Conservation (phyloP, 257 asterid species). For the Datura wrightii region DNA sequence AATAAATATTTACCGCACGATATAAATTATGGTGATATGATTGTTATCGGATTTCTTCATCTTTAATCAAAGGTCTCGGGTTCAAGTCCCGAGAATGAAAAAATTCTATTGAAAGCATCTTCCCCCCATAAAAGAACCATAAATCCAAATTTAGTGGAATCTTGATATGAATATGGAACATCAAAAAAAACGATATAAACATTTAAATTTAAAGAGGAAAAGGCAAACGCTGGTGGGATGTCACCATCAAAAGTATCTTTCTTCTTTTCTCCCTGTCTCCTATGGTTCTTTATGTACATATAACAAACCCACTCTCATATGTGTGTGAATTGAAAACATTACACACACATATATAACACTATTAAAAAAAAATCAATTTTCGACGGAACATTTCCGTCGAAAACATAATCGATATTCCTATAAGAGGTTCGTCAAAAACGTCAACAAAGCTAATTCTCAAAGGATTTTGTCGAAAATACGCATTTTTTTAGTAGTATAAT, state of each 20-base stretch:
- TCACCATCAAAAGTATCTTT: conserved; percentile 35
- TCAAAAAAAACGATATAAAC: background rate
- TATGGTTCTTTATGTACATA: background rate
- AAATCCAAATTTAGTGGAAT: background rate
- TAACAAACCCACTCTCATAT: conserved; percentile 17
- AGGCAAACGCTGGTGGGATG: conserved; percentile 28
- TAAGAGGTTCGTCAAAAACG: too few relatives aligned
- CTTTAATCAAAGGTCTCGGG: background rate
- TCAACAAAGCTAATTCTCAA: background rate
- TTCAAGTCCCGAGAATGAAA: background rate
- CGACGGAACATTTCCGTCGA: background rate
- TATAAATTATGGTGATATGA: background rate
- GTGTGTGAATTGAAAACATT: background rate
- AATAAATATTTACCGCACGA: background rate
- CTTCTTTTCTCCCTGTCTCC: conserved; percentile 31
- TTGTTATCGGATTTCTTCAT: background rate
- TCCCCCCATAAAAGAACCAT: too few relatives aligned
- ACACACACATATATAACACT: background rate
- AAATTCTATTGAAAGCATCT: background rate
- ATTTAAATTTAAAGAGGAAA: background rate
- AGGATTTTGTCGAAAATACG: too few relatives aligned
- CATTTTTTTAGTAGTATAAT: too few relatives aligned
- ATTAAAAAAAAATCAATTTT: background rate
- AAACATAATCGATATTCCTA: too few relatives aligned
- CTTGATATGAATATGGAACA: background rate